phyloP scores from a whole-genome alignment of 495 filamentous ascomycete genomes.

The Friedmanniomyces simplex region DNA sequence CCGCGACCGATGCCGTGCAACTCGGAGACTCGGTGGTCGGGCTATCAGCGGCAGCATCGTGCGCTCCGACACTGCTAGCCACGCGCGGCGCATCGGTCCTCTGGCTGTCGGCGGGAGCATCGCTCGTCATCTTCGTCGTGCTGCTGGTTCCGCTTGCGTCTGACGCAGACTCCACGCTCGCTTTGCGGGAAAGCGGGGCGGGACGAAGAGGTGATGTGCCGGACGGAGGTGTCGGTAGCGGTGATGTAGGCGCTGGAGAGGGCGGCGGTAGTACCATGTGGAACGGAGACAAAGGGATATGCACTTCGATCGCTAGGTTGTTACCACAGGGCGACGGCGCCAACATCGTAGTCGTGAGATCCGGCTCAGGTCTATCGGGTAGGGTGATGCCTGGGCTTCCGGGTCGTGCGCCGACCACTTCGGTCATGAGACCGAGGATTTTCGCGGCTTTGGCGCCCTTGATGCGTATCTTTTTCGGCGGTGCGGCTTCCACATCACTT shows the following conservation, averaged over 20 bases:
- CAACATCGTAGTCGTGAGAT: neutral
- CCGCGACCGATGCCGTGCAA: neutral
- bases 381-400: constrained; percentile 9
- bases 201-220: neutral
- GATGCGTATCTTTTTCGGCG: constrained; percentile 7
- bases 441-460: constrained; percentile 19
- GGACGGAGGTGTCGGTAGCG: neutral
- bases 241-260: constrained; percentile 1
- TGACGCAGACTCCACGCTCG: neutral
- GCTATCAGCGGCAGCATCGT: too few species aligned
- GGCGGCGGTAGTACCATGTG: neutral
- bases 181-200: neutral
- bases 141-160: neutral
- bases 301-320: neutral
- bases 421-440: constrained; percentile 10
- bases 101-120: too few species aligned
- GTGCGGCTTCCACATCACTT: neutral
- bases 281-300: neutral
- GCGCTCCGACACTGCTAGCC: neutral
- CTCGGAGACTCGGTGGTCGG: too few species aligned
- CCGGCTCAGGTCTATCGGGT: neutral
- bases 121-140: too few species aligned
- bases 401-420: neutral
- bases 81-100: neutral
- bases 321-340: neutral